Evolutionary conservation across 2,329 filamentous ascomycete genomes (phyloP), one percentile per base, ranked within the genome.

Genomic region (Shiraia sp.): DNA sequence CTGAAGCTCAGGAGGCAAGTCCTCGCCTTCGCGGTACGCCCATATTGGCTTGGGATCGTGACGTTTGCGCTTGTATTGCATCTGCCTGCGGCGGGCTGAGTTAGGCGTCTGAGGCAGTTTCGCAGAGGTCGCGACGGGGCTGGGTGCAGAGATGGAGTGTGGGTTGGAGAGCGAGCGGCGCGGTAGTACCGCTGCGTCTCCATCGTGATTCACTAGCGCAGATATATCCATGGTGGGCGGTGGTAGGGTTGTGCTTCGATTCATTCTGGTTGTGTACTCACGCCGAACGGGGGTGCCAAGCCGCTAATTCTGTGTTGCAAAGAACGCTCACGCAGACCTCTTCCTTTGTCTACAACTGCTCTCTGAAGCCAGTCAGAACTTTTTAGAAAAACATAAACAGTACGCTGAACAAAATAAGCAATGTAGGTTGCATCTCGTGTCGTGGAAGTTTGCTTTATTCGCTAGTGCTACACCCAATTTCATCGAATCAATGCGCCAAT

Each of bases 11-110:
- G 58, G 52, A 10, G 57, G 47, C 2, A 63, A 53, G 15, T 54
- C 47, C 27, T 63, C 53, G 27, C 53, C 59, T 43, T 66, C 64
- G 31, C 50, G 53, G 30, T 61, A 51, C 4, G 66, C 66, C 66
- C 66, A 70, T 33, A 68, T 64, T 13, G 66, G 66, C 39, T 65
- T 67, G 10, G 65, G 58, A 30, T 68, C 63, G 48, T 63, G 45
- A 42, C 65, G 60, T 44, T 67, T 69, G 49, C 66, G 63, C 49
- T 65, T 68, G 47, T 55, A 49, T 17, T 47, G 51, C 55, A 62
- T 63, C 14, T 56, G 43, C 52, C 52, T 64, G 19, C 4, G 4
- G 16, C 45, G 51, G 35, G 50, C 59, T 14, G 53, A 37, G 32
- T 51, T 41, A 22, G 61, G 53, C 13, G 55, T 56, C 32, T 57